phyloP scores from a whole-genome alignment of 306 rosid species.

The Dalbergia cochinchinensis region DNA sequence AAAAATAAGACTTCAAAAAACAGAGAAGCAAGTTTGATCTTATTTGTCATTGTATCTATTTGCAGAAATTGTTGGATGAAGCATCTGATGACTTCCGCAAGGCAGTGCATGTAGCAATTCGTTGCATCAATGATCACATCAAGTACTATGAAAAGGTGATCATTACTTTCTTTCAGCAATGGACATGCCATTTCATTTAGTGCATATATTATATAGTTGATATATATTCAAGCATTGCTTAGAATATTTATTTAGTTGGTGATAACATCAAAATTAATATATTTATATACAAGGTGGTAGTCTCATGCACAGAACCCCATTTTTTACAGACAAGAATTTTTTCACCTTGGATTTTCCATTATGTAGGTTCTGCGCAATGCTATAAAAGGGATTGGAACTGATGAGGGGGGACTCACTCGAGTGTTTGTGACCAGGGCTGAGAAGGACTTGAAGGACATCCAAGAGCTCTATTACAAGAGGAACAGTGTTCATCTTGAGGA shows the following conservation, averaged over 20 bases:
- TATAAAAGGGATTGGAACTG: conserved; percentile 58
- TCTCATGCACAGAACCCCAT: too few relatives aligned
- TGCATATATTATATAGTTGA: too few relatives aligned
- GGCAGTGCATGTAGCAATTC: conserved; percentile 60
- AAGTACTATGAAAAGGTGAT: conserved; percentile 80
- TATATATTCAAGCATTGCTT: too few relatives aligned
- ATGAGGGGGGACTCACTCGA: conserved; percentile 72
- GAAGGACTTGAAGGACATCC: conserved; percentile 69
- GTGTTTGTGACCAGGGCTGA: conserved; percentile 82
- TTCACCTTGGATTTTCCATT: background rate
- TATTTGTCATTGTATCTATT: background rate
- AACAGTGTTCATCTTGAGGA: conserved; percentile 68
- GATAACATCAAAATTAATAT: too few relatives aligned
- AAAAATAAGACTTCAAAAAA: too few relatives aligned
- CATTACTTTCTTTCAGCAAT: background rate
- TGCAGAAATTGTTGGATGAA: conserved; percentile 61
- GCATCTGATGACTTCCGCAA: conserved; percentile 51
- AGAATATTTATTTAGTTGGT: too few relatives aligned
- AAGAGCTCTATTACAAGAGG: conserved; percentile 73
- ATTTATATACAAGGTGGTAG: too few relatives aligned
- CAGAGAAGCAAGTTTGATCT: too few relatives aligned
- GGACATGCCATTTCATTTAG: too few relatives aligned
- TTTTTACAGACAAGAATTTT: background rate
- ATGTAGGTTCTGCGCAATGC: conserved; percentile 62
- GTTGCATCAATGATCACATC: conserved; percentile 67